phyloP scores from a whole-genome alignment of 176 grass and related monocot genomes.

The Carex cristatella region DNA sequence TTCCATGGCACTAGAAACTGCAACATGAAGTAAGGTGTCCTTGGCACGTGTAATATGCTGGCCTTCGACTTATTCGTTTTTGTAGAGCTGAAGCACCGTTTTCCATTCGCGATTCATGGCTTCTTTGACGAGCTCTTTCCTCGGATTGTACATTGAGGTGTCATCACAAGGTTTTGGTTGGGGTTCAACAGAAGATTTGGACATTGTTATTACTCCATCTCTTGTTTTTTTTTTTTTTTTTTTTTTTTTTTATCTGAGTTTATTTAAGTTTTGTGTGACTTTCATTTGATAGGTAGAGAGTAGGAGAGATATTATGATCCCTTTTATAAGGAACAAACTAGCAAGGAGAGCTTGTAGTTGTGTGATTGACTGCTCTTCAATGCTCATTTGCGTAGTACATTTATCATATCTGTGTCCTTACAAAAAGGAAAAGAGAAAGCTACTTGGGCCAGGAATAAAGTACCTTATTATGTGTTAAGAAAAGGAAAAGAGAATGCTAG shows the following conservation, averaged over 20 bases:
- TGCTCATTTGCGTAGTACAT: background rate
- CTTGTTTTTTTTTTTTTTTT: background rate
- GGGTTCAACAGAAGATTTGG: background rate
- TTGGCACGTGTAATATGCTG: background rate
- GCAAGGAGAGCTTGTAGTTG: background rate
- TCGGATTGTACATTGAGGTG: background rate
- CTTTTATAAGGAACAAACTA: background rate
- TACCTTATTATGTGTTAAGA: background rate
- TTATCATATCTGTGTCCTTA: background rate
- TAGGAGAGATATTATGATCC: background rate
- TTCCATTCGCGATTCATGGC: background rate
- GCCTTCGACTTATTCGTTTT: background rate
- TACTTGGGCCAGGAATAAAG: background rate
- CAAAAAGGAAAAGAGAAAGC: background rate
- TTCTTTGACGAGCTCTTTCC: background rate
- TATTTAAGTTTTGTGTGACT: background rate
- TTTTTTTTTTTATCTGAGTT: no score
- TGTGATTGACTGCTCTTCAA: background rate
- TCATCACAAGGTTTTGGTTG: background rate
- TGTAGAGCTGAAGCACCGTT: background rate
- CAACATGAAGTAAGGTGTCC: conserved; percentile 4
- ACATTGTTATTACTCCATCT: background rate
- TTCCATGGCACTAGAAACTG: background rate
- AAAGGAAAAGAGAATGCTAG: no score
- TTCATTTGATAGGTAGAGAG: background rate